Evolutionary conservation across 371 early-diverging fungal genomes (phyloP).

Genomic region (Apophysomyces sp.): DNA sequence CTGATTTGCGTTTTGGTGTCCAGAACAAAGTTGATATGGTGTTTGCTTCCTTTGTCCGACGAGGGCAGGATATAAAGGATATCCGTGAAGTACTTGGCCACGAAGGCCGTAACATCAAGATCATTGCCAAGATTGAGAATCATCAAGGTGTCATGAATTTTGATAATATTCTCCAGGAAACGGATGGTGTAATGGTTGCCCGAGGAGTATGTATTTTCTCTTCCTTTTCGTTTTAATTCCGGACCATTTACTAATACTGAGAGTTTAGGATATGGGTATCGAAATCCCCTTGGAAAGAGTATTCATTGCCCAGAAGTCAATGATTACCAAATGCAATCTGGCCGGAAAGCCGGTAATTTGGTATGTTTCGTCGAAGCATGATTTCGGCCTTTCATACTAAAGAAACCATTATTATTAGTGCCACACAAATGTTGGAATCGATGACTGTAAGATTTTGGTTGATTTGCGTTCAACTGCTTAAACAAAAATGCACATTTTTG

Average conservation of each 20-base stretch:
- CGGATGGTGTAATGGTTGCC: constrained; percentile 99
- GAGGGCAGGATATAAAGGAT: constrained; percentile 84
- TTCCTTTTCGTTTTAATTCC: background rate
- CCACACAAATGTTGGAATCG: constrained; percentile 99
- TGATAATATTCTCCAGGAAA: constrained; percentile 91
- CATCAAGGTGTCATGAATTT: constrained; percentile 96
- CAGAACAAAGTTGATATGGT: constrained; percentile 93
- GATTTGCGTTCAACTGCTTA: constrained; percentile 1
- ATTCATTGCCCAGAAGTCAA: constrained; percentile 96
- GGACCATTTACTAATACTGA: background rate
- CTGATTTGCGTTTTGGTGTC: constrained; percentile 91
- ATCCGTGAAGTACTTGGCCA: constrained; percentile 84
- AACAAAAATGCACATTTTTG: background rate
- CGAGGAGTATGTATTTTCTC: constrained; percentile 69
- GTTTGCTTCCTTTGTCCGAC: constrained; percentile 97
- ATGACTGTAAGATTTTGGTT: constrained; percentile 73
- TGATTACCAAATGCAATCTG: constrained; percentile 92
- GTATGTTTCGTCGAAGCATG: constrained; percentile 19
- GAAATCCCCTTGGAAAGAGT: constrained; percentile 94
- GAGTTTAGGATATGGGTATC: constrained; percentile 86
- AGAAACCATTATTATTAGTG: constrained; percentile 33
- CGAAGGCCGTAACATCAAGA: constrained; percentile 84
- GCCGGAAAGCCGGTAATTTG: constrained; percentile 97
- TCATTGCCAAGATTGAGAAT: constrained; percentile 96
- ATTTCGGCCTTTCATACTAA: background rate